Base-by-base conservation (phyloP, 2,329 filamentous ascomycete species). In the Microthyrium microscopicum region DNA sequence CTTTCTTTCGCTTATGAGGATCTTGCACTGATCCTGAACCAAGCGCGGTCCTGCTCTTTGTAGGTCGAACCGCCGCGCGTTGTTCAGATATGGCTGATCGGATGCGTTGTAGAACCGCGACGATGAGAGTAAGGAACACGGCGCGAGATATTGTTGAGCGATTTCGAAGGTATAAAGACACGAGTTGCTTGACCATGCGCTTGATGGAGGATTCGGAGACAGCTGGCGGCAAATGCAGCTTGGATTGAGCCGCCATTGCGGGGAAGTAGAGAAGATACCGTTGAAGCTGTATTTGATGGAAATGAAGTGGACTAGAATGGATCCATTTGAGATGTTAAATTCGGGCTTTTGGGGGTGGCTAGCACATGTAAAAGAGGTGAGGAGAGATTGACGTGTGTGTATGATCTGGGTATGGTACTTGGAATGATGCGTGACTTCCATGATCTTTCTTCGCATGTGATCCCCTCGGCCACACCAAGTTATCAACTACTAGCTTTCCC, bases 21-120 rank as follows among this genome's bases (percentile, higher is more conserved):
- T 56, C 55, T n/a, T n/a, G n/a, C n/a, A n/a, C n/a, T n/a, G n/a
- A n/a, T 19, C 50, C 54, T 12, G 54, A 53, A 19, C 49, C 53
- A n/a, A n/a, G n/a, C 11, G 55, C 54, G 22, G 43, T 41, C 11
- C 43, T 29, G 16, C 43, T 48, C 5, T 47, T 53, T 0, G 42
- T 48, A 51, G 66, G 44, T 53, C 72, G 47, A 1, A 79, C 77
- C 3, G 83, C 81, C 12, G 81, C 80, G 54, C 92, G 93, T 54
- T 95, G 89, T 53, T 94, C 85, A 38, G 79, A 76, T 49, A 95
- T 77, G 46, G 87, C 85, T 68, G 83, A 76, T 46, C 85, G 83
- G 35, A 95, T 75, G 46, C 89, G 83, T 54, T 92, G 85, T 39
- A 56, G 53, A 33, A 55, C 49, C 19, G 51, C 45, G 31, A 55